These are phyloP conservation scores for Misopates orontium DNA, from an alignment of 257 asterid species.

Conservation along the genomic window DNA sequence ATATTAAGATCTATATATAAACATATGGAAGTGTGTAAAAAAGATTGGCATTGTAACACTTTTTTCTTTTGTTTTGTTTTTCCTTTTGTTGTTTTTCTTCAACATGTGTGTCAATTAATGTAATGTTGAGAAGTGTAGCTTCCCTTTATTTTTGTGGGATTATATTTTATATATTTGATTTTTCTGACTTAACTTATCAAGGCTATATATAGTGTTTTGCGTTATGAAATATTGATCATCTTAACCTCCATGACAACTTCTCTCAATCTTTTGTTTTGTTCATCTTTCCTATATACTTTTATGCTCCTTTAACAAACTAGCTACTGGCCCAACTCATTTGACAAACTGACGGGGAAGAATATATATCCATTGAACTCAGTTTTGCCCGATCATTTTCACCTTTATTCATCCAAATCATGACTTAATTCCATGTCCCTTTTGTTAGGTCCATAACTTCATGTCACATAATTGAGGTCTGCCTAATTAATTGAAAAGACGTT, in stretches of 20 bases:
- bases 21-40: slow-evolving; percentile 44
- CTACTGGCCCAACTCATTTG: too few species aligned
- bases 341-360: too few species aligned
- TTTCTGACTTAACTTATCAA: slow-evolving; percentile 5
- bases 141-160: slow-evolving; percentile 41
- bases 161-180: slow-evolving; percentile 25
- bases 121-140: slow-evolving; percentile 31
- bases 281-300: too few species aligned
- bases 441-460: slow-evolving; percentile 21
- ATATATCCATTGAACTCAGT: background rate
- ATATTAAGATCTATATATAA: slow-evolving; percentile 28
- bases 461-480: slow-evolving; percentile 29
- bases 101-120: slow-evolving; percentile 31
- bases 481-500: slow-evolving; percentile 27
- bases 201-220: too few species aligned
- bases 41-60: slow-evolving; percentile 26
- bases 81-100: slow-evolving; percentile 25
- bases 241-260: too few species aligned
- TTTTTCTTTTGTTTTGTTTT: slow-evolving; percentile 14
- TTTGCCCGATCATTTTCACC: slow-evolving; percentile 20
- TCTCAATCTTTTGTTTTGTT: too few species aligned
- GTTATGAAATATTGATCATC: too few species aligned
- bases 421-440: background rate
- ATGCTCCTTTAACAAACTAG: too few species aligned
- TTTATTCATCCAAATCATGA: slow-evolving; percentile 20